These are phyloP conservation scores for Rhodotorula taiwanensis DNA, from an alignment of 768 basidiomycete species.

Conservation along the genomic window DNA sequence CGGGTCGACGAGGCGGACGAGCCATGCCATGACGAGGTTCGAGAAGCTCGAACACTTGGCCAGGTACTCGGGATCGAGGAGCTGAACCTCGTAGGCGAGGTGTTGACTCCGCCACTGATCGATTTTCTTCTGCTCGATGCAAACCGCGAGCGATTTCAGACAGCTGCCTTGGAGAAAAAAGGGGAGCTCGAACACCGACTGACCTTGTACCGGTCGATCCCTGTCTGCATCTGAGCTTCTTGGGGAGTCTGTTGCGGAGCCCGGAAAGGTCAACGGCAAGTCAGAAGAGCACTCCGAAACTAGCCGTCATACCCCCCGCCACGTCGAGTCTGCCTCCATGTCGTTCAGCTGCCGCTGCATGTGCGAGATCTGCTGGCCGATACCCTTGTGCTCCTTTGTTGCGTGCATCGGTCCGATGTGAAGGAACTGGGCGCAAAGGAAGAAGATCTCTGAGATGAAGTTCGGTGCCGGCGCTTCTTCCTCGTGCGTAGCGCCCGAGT, in stretches of 20 bases:
- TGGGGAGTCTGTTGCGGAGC: slow-evolving; percentile 3
- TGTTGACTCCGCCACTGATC: slow-evolving; percentile 43
- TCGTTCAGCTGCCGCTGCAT: slow-evolving; percentile 69
- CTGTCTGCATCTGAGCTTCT: background rate
- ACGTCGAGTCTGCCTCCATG: slow-evolving; percentile 55
- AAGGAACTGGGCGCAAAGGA: slow-evolving; percentile 73
- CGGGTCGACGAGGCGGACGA: slow-evolving; percentile 83
- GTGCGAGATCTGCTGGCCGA: slow-evolving; percentile 49
- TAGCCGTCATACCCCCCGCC: slow-evolving; percentile 62
- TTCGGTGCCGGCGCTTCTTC: slow-evolving; percentile 61
- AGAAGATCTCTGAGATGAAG: slow-evolving; percentile 94
- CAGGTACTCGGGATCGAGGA: slow-evolving; percentile 60
- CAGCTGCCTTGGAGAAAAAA: slow-evolving; percentile 41
- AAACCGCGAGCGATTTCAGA: slow-evolving; percentile 42
- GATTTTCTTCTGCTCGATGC: slow-evolving; percentile 49
- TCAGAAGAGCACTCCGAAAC: slow-evolving; percentile 37
- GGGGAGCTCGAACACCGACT: too few species aligned
- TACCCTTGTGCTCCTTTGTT: slow-evolving; percentile 60
- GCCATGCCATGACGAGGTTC: slow-evolving; percentile 85
- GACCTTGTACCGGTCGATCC: slow-evolving; percentile 28
- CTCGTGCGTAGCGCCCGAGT: background rate
- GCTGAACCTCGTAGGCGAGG: slow-evolving; percentile 72
- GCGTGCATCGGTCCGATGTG: slow-evolving; percentile 83
- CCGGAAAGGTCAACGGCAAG: background rate
- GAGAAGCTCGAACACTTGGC: slow-evolving; percentile 54